These are phyloP conservation scores for Dendrobium huoshanense DNA, from an alignment of 106 monocot species.

Conservation along the genomic window DNA sequence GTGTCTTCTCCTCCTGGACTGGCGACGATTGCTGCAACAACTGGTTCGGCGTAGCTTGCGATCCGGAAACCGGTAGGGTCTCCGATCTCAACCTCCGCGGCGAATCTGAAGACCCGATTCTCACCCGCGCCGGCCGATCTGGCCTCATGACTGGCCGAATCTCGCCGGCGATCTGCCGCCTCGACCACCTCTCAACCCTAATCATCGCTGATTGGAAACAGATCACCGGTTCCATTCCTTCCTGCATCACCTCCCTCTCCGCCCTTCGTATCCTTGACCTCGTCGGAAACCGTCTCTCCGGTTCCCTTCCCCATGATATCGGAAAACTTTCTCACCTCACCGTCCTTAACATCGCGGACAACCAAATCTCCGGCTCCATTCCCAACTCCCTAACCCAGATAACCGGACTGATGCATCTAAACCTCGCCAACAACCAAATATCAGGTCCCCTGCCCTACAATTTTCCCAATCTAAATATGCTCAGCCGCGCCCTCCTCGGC, in stretches of 20 bases:
- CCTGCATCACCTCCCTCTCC: conserved; percentile 55
- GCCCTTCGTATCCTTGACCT: conserved; percentile 71
- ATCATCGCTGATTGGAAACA: conserved; percentile 85
- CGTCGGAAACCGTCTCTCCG: conserved; percentile 68
- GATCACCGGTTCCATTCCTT: conserved; percentile 61
- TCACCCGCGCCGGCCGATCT: conserved; percentile 29
- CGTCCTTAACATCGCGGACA: conserved; percentile 84
- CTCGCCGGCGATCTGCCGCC: conserved; percentile 46
- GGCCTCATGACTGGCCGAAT: conserved; percentile 74
- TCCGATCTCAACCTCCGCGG: conserved; percentile 44
- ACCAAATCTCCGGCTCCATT: conserved; percentile 55
- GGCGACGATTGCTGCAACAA: conserved; percentile 59
- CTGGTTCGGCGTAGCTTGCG: conserved; percentile 83
- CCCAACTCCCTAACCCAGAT: conserved; percentile 51
- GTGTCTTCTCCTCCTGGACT: conserved; percentile 56
- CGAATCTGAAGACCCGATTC: conserved; percentile 42
- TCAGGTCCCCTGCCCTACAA: conserved; percentile 46
- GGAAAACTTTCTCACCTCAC: conserved; percentile 54
- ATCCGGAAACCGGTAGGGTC: conserved; percentile 44
- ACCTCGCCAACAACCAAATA: conserved; percentile 58
- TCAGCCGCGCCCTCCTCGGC: conserved; percentile 67
- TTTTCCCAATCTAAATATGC: conserved; percentile 59
- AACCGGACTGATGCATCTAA: conserved; percentile 66
- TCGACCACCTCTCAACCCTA: conserved; percentile 50
- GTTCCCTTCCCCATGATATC: conserved; percentile 44